Evolutionary conservation across 2,329 filamentous ascomycete species (phyloP), one percentile per base, ranked within the genome.

Genomic region (Paecilomyces fulvus): DNA sequence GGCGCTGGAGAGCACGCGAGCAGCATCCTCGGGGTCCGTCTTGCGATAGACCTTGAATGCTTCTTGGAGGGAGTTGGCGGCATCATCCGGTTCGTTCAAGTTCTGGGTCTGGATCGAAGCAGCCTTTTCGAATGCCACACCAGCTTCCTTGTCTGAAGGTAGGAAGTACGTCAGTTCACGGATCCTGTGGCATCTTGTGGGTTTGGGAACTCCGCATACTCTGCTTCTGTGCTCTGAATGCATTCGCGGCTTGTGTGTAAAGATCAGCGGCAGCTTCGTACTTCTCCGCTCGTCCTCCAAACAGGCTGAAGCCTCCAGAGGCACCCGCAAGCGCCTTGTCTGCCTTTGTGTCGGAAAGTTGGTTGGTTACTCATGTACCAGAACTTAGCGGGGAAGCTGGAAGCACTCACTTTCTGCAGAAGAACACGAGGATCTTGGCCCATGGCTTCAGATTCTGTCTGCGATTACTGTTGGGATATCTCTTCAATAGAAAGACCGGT

Each of bases 41-140:
- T 91, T 95, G 66, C 87, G 83, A 77, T 96, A 97, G 58, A 90
- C 88, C 79, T 97, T 96, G 82, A 92, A 97, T 54, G 94, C 94
- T 72, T 97, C 92, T 67, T 87, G 84, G 59, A 91, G 79, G 51
- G 88, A 87, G 75, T 95, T 95, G 61, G 92, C 92, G 51, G 91
- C 90, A 70, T 97, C 94, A 70, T 95, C 90, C 48, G 88, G 89
- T 69, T 97, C 92, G 70, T 91, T 95, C 53, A 97, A 82, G 65
- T 92, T 86, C 63, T 85, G 81, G 52, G 78, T 83, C 73, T 95
- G 90, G 58, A 97, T 86, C 49, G 82, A 74, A n/a, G 91, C 92
- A 11, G 90, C 90, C 72, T 86, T 83, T 72, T 96, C 90, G 63
- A 96, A 95, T 11, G 90, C 86, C 67, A 88, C 82, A 21, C 91